Evolutionary conservation across 2,329 filamentous ascomycete genomes (phyloP).

Genomic region (Cadophora luteo-olivacea): DNA sequence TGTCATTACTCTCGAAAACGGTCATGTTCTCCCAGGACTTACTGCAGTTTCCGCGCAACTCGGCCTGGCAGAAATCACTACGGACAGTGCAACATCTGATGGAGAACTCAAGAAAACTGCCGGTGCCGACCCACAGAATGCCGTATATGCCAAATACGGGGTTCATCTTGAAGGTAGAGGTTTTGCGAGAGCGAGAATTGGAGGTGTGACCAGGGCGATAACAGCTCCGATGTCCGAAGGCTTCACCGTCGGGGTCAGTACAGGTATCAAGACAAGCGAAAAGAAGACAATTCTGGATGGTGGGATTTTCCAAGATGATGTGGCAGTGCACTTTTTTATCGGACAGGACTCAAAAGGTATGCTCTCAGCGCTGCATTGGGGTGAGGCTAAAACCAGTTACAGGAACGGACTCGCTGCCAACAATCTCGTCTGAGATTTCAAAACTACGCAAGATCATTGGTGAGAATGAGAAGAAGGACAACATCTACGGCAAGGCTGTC

Average conservation of each 20-base stretch:
- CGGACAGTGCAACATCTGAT: slow-evolving; percentile 53
- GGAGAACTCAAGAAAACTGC: slow-evolving; percentile 47
- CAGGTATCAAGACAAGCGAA: slow-evolving; percentile 49
- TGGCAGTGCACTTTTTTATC: slow-evolving; percentile 51
- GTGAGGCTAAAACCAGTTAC: slow-evolving; percentile 14
- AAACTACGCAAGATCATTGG: slow-evolving; percentile 48
- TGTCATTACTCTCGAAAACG: slow-evolving; percentile 51
- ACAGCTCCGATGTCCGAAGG: slow-evolving; percentile 47
- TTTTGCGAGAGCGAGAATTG: slow-evolving; percentile 51
- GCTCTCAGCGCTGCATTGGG: slow-evolving; percentile 27
- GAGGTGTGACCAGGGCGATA: slow-evolving; percentile 52
- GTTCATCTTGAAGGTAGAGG: slow-evolving; percentile 49
- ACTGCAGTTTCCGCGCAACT: slow-evolving; percentile 56
- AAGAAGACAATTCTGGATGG: slow-evolving; percentile 49
- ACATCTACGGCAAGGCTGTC: slow-evolving; percentile 48
- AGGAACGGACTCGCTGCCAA: slow-evolving; percentile 39
- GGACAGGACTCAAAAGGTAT: slow-evolving; percentile 46
- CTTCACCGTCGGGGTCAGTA: slow-evolving; percentile 51
- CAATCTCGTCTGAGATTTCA: slow-evolving; percentile 42
- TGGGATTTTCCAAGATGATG: slow-evolving; percentile 51
- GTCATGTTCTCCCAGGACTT: slow-evolving; percentile 55
- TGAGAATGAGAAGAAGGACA: slow-evolving; percentile 46
- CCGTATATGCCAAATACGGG: slow-evolving; percentile 50
- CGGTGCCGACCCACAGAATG: slow-evolving; percentile 42
- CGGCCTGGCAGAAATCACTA: slow-evolving; percentile 57